A percentile compares a stretch with the other conserved stretches of the same genome.
Evolutionary conservation across 345 rosid genomes (phyloP).

Genomic region (Eucalyptus rudis): DNA sequence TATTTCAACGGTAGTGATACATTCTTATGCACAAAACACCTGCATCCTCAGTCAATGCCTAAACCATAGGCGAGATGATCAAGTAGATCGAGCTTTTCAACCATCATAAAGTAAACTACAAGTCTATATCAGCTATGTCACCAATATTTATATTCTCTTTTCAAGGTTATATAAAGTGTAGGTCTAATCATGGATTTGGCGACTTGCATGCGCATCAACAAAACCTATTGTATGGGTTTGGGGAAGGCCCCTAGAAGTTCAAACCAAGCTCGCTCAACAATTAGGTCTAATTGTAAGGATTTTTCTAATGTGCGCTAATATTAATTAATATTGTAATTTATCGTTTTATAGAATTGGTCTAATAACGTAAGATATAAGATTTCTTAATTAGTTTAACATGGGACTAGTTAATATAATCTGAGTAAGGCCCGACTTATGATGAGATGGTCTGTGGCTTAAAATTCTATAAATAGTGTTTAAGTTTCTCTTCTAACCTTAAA

Average conservation of each 20-base stretch:
- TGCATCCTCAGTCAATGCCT: not conserved
- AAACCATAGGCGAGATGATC: too few relatives aligned
- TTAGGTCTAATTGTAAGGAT: not conserved
- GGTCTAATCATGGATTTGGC: not conserved
- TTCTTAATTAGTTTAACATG: too few relatives aligned
- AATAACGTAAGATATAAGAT: too few relatives aligned
- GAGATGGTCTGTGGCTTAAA: too few relatives aligned
- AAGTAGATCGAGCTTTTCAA: too few relatives aligned
- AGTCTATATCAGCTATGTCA: not conserved
- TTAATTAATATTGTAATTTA: too few relatives aligned
- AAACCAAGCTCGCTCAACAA: fast-evolving
- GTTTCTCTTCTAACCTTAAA: fast-evolving
- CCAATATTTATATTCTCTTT: not conserved
- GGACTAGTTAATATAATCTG: fast-evolving
- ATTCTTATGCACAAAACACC: not conserved
- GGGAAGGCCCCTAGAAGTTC: not conserved
- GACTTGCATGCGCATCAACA: not conserved
- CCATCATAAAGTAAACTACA: not conserved
- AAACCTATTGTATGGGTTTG: not conserved
- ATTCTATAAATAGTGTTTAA: too few relatives aligned
- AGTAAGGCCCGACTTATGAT: too few relatives aligned
- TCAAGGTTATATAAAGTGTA: too few relatives aligned
- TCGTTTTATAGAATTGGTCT: fast-evolving
- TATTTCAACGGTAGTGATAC: too few relatives aligned
- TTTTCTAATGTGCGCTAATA: too few relatives aligned